Percentiles rank a stretch among this genome's conserved stretches.
phyloP scores from a whole-genome alignment of 306 rosid genomes.

The Dryas octopetala region DNA sequence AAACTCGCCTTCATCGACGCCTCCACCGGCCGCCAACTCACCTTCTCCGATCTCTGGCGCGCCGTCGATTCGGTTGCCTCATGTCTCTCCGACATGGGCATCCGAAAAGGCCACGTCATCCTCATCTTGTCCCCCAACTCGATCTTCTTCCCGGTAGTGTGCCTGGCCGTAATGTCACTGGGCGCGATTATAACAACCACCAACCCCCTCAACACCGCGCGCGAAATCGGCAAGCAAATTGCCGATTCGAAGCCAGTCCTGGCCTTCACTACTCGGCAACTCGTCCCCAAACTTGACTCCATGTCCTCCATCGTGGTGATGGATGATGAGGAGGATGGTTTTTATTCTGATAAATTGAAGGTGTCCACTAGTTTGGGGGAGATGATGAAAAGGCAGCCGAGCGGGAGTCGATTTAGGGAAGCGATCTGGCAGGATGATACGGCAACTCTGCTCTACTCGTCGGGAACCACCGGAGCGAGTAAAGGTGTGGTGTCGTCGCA shows the following conservation, averaged over 20 bases:
- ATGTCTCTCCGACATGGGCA: slow-evolving; percentile 59
- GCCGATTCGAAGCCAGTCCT: slow-evolving; percentile 65
- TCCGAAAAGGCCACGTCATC: slow-evolving; percentile 71
- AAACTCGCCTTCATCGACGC: slow-evolving; percentile 75
- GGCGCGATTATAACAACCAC: slow-evolving; percentile 91
- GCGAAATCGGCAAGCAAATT: slow-evolving; percentile 78
- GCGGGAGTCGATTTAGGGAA: slow-evolving; percentile 31
- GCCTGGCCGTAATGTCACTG: slow-evolving; percentile 84
- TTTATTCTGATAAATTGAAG: too few relatives aligned
- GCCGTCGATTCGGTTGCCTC: slow-evolving; percentile 56
- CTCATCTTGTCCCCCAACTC: slow-evolving; percentile 85
- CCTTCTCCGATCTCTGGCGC: slow-evolving; percentile 62
- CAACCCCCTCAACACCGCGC: slow-evolving; percentile 78
- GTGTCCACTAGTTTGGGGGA: slow-evolving; percentile 35
- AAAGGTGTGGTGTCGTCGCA: slow-evolving; percentile 94
- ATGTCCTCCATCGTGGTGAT: slow-evolving; percentile 50
- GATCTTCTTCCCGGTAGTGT: slow-evolving; percentile 69
- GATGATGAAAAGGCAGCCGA: slow-evolving; percentile 52
- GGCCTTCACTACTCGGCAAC: slow-evolving; percentile 64
- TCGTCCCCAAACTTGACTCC: slow-evolving; percentile 52
- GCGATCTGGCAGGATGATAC: slow-evolving; percentile 70
- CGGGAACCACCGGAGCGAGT: slow-evolving; percentile 87
- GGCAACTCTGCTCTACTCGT: slow-evolving; percentile 81
- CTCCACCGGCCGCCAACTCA: slow-evolving; percentile 62
- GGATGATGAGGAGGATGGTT: slow-evolving; percentile 23